Evolutionary conservation across 345 rosid species (phyloP).

Genomic region (Trapa incisa): DNA sequence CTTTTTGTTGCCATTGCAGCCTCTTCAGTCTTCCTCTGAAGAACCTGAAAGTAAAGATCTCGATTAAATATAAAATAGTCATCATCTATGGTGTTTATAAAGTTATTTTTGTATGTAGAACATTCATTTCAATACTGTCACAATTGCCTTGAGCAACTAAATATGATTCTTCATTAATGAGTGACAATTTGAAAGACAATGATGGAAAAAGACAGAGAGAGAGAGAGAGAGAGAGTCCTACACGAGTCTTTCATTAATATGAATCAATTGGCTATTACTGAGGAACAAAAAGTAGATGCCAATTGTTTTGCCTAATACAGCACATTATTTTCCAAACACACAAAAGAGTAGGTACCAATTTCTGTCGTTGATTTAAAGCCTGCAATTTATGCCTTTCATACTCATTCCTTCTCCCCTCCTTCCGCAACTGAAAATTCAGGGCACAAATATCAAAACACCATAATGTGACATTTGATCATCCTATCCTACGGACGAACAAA

Average conservation of each 20-base stretch:
- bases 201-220: background rate
- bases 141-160: background rate
- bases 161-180: background rate
- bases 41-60: conserved; percentile 48
- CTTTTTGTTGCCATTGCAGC: conserved; percentile 98
- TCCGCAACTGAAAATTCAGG: conserved; percentile 46
- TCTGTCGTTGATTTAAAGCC: conserved; percentile 93
- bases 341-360: conserved; percentile 41
- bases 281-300: background rate
- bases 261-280: background rate
- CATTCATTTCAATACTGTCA: background rate
- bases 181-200: background rate
- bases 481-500: background rate
- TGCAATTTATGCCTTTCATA: conserved; percentile 97
- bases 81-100: background rate
- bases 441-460: conserved; percentile 7
- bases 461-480: background rate
- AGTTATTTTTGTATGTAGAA: background rate
- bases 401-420: conserved; percentile 95
- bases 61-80: background rate
- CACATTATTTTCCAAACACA: too few relatives aligned
- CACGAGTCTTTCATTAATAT: background rate
- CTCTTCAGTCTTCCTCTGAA: conserved; percentile 97
- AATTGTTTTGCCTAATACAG: too few relatives aligned
- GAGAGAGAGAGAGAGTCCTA: background rate